Percentiles rank a stretch among this genome's conserved stretches.
These are phyloP conservation scores for Boletus tylopilopsis DNA, from an alignment of 768 basidiomycete species.

Conservation along the genomic window DNA sequence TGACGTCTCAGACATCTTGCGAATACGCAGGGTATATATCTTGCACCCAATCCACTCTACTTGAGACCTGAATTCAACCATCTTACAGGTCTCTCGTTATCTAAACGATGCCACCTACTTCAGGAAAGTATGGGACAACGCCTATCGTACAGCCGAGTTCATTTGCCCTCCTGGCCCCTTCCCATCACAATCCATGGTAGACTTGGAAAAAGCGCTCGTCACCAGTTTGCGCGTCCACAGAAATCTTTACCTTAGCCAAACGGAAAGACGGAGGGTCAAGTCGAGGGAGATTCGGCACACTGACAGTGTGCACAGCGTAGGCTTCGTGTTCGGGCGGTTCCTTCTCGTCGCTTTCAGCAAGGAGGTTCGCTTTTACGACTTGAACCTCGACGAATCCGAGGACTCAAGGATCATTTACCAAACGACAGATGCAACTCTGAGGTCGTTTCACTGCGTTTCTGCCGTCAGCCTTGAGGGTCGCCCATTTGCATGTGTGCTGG, in stretches of 20 bases:
- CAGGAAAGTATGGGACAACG: slow-evolving; percentile 15
- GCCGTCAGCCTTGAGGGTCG: slow-evolving; percentile 11
- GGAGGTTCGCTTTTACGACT: slow-evolving; percentile 14
- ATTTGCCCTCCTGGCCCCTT: slow-evolving; percentile 18
- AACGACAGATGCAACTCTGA: not conserved
- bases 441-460: slow-evolving; percentile 7
- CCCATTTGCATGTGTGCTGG: slow-evolving; percentile 14
- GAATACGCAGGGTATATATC: no score
- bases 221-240: slow-evolving; percentile 5
- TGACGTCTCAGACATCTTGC: no score
- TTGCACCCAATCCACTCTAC: no score
- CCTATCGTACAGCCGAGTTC: slow-evolving; percentile 12
- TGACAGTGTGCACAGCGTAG: not conserved
- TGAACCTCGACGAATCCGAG: slow-evolving; percentile 1
- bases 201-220: slow-evolving; percentile 13
- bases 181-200: slow-evolving; percentile 8
- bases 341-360: slow-evolving; percentile 12
- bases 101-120: no score
- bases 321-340: slow-evolving; percentile 15
- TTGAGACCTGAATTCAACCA: no score
- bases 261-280: not conserved
- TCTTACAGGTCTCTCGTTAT: no score
- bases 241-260: not conserved
- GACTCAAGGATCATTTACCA: slow-evolving; percentile 9
- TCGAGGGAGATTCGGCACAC: slow-evolving; percentile 7